Conservation (phyloP, 1,284 basidiomycete species). For the Cryptococcus sp. region DNA sequence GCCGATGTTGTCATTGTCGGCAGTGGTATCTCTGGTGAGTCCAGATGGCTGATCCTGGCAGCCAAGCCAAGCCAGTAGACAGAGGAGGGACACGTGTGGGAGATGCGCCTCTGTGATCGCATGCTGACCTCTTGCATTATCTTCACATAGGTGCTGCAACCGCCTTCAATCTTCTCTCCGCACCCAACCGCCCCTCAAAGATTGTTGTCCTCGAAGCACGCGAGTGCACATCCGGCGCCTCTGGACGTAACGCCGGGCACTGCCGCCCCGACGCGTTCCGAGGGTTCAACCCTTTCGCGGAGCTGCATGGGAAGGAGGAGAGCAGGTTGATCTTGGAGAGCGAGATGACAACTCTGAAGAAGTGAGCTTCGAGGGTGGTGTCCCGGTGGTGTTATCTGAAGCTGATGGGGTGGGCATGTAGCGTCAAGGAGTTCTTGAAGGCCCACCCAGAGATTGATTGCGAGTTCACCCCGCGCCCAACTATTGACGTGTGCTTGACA, state of each 20-base stretch:
- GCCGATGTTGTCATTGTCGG: not conserved
- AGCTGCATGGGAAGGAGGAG: conserved; percentile 30
- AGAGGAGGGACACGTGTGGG: no score
- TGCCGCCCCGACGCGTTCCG: conserved; percentile 34
- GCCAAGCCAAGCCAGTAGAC: no score
- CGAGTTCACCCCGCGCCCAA: conserved; percentile 35
- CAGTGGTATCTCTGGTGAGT: not conserved
- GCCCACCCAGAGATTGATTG: conserved; percentile 30
- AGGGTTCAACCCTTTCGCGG: conserved; percentile 30
- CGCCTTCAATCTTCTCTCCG: no score
- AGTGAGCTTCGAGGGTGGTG: conserved; percentile 8
- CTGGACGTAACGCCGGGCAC: conserved; percentile 34
- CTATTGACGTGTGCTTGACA: conserved; percentile 36
- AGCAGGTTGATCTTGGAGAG: conserved; percentile 28
- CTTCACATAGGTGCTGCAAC: no score
- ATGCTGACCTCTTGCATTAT: no score
- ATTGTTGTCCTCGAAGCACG: conserved; percentile 37
- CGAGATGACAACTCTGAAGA: conserved; percentile 22
- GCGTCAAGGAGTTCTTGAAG: conserved; percentile 30
- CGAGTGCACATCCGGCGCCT: conserved; percentile 32
- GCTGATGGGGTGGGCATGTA: conserved; percentile 6
- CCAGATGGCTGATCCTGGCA: no score
- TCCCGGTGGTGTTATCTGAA: not conserved
- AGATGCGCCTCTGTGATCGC: no score
- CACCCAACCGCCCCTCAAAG: no score